Evolutionary conservation across 768 basidiomycete species (phyloP), one percentile per base, ranked within the genome.

Genomic region (Rhodotorula graminis): DNA sequence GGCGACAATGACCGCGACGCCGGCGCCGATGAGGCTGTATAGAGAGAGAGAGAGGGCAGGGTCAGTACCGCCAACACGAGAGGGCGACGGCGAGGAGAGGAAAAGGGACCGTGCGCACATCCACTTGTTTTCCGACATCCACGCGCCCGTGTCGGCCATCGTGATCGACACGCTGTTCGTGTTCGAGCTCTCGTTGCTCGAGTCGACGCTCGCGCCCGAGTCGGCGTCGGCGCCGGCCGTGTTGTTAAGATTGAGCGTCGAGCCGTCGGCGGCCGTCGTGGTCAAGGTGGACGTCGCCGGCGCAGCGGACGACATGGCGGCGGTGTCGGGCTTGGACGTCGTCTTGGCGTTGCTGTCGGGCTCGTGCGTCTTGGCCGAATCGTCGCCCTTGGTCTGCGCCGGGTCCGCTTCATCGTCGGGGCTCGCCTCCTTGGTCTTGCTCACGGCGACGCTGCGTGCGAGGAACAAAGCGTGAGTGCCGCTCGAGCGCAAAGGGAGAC

Each of bases 41-140:
- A 10, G 23, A 25, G 9, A 15, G 31, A 42, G 33, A 4, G 37
- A 37, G 37, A 4, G n/a, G n/a, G n/a, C n/a, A 33, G n/a, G 19
- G 27, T 16, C 46, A 14, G 42, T 19, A 47, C 2, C 15, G 5
- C 21, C 44, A 1, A 7, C 0, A 3, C 10, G 55, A 44, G 47
- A 46, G 14, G n/a, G 4, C n/a, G 14, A 10, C 2, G 33, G 2
- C 0, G 1, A 8, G 23, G 42, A n/a, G 31, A 40, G 16, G 33
- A 40, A 10, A 21, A n/a, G 27, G 27, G 8, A 9, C 12, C 9
- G 2, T 18, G 15, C 70, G 47, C 47, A 67, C 70, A 62, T 62
- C 65, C 61, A 67, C 46, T 64, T 67, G 71, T 72, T 68, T 18
- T 72, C 62, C 0, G 62, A 33, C 3, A 61, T 11, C 71, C 71